A percentile compares a stretch with the other conserved stretches of the same genome.
These are phyloP conservation scores for Blastocystis sp. DNA, from an alignment of 352 stramenopile species.

Conservation along the genomic window DNA sequence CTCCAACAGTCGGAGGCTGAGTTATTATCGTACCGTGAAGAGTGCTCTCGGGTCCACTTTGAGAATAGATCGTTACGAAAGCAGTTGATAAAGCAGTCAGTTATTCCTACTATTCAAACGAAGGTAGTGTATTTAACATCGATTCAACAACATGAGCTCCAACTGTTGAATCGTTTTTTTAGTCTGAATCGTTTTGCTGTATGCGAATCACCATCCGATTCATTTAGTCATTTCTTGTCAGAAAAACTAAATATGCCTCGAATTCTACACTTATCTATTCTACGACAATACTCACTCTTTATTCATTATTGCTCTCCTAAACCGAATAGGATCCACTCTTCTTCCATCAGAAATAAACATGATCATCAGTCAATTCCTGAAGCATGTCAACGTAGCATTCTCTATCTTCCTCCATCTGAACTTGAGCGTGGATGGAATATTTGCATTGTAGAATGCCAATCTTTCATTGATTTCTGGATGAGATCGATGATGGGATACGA, in stretches of 20 bases:
- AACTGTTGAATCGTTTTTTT: background rate
- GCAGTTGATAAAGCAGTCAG: background rate
- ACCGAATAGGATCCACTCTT: background rate
- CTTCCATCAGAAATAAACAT: no score
- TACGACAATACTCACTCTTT: slow-evolving; percentile 8
- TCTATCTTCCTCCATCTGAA: background rate
- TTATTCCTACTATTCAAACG: background rate
- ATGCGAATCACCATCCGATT: background rate
- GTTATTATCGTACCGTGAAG: background rate
- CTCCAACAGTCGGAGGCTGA: background rate
- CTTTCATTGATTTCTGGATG: slow-evolving; percentile 2
- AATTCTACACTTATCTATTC: background rate
- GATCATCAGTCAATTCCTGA: background rate
- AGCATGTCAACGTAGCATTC: background rate
- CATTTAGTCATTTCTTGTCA: background rate
- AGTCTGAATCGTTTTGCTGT: background rate
- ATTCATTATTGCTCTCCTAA: background rate
- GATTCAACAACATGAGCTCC: background rate
- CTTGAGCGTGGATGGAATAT: background rate
- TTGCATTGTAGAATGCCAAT: background rate
- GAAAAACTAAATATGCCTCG: background rate
- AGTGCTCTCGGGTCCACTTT: background rate
- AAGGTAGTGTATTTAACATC: background rate
- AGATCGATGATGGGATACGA: background rate
- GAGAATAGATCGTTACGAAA: background rate